Evolutionary conservation across 116 monocot species (phyloP).

Genomic region (Zostera marina): DNA sequence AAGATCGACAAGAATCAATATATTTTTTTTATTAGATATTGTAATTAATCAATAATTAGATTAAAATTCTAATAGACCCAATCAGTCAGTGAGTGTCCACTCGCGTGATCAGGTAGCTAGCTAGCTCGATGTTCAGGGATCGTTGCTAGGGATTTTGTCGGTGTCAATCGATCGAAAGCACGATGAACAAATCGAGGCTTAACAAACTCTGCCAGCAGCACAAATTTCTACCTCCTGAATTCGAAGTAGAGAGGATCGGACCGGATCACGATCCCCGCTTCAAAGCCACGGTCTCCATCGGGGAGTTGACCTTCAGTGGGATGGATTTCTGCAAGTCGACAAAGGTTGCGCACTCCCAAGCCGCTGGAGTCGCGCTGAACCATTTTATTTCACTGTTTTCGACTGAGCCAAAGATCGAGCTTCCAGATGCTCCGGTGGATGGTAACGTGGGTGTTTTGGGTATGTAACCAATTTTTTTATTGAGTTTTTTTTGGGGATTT

Average conservation of each 20-base stretch:
- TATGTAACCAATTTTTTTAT: neutral
- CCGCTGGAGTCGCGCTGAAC: constrained; percentile 41
- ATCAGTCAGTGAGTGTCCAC: no score
- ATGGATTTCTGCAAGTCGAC: constrained; percentile 15
- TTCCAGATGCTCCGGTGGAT: no score
- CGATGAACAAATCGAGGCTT: constrained; percentile 49
- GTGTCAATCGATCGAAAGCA: no score
- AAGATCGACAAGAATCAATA: no score
- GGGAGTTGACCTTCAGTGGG: constrained; percentile 33
- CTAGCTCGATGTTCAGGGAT: no score
- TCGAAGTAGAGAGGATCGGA: constrained; percentile 24
- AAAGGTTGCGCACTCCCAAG: constrained; percentile 71
- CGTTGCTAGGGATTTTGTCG: no score
- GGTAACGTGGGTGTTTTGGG: neutral
- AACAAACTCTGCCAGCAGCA: constrained; percentile 62
- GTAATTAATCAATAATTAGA: no score
- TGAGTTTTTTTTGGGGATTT: neutral
- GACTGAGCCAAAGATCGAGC: neutral
- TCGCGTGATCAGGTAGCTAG: no score
- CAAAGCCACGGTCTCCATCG: constrained; percentile 42
- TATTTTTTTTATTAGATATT: no score
- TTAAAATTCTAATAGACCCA: no score
- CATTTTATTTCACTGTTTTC: constrained; percentile 1
- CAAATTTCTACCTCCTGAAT: constrained; percentile 32
- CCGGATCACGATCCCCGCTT: constrained; percentile 59